Base-by-base conservation (phyloP, 2,329 filamentous ascomycete species). In the Ceratocystis smalleyi region DNA sequence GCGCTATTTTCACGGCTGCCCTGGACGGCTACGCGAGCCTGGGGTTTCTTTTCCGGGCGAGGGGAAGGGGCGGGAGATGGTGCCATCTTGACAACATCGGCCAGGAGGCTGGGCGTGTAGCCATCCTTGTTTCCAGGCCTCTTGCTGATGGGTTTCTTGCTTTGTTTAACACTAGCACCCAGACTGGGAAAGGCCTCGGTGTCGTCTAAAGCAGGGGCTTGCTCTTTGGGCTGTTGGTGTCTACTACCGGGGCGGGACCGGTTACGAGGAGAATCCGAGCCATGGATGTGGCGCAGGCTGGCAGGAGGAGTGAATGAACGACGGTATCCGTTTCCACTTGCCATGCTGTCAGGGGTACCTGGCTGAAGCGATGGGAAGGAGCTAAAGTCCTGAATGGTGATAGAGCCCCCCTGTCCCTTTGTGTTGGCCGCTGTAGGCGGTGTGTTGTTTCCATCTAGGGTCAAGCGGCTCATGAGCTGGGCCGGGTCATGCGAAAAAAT, bases 401-500 rank as follows among this genome's bases (percentile, higher is more conserved):
- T 84, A 8, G 51, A 57, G 67, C 82, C 84, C 3, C 83, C 82
- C 59, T 85, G 80, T n/a, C 78, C 75, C 65, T 82, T 79, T 15
- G 54, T 57, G 54, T n/a, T 57, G 54, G 54, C 15, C 24, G 54
- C n/a, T 66, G 79, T 73, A n/a, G 86, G 83, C 63, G 85, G 82
- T 47, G 85, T 86, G 43, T 40, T 62, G 69, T 79, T 79, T 57
- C 84, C 88, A 68, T 89, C 87, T 15, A 96, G 75, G 40, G 81
- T 84, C 68, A 99, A 81, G 69, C 88, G 88, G 70, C 87, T 90
- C 76, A 96, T 84, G 15, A 96, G 81, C 69, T 90, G 83, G 1
- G 91, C 84, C 1, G 94, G 94, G 70, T 99, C 94, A 74, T 99
- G 94, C 15, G 92, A 97, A 77, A 99, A 99, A 66, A 96, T 89